Evolutionary conservation across 1,284 basidiomycete genomes (phyloP).

Genomic region (Ustilago tritici): DNA sequence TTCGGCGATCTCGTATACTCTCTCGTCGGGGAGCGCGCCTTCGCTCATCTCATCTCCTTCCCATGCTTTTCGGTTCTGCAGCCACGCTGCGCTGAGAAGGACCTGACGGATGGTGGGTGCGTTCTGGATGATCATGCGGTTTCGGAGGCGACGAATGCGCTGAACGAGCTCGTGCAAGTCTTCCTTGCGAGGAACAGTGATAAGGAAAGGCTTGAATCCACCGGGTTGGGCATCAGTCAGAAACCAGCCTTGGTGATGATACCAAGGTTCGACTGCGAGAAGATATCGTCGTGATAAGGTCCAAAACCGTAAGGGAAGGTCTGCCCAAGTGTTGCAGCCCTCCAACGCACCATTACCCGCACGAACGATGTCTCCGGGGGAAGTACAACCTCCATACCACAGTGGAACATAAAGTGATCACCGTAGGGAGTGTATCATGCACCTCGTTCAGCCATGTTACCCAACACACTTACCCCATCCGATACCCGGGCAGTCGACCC

Average conservation of each 20-base stretch:
- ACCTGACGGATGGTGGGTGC: slow-evolving; percentile 43
- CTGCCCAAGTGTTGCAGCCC: slow-evolving; percentile 43
- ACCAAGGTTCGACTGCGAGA: slow-evolving; percentile 46
- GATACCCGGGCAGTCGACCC: slow-evolving; percentile 50
- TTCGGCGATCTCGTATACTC: slow-evolving; percentile 14
- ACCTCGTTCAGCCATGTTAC: slow-evolving; percentile 52
- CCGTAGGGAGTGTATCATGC: slow-evolving; percentile 44
- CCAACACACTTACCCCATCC: slow-evolving; percentile 52
- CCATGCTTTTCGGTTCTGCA: slow-evolving; percentile 39
- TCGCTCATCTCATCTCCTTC: slow-evolving; percentile 15
- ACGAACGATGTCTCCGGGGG: slow-evolving; percentile 53
- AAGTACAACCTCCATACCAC: slow-evolving; percentile 57
- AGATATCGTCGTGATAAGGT: slow-evolving; percentile 59
- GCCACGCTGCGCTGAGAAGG: slow-evolving; percentile 43
- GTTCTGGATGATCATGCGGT: slow-evolving; percentile 48
- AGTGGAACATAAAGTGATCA: slow-evolving; percentile 50
- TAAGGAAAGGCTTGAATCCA: slow-evolving; percentile 53
- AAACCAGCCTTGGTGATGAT: slow-evolving; percentile 52
- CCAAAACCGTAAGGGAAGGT: slow-evolving; percentile 51
- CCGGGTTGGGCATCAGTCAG: slow-evolving; percentile 56
- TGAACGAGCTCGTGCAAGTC: slow-evolving; percentile 43
- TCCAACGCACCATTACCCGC: slow-evolving; percentile 56
- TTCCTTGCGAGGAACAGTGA: slow-evolving; percentile 47
- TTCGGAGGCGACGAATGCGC: slow-evolving; percentile 44
- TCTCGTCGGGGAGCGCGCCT: slow-evolving; percentile 10